These are phyloP conservation scores for Neurospora discreta DNA, from an alignment of 495 filamentous ascomycete species.

Conservation along the genomic window DNA sequence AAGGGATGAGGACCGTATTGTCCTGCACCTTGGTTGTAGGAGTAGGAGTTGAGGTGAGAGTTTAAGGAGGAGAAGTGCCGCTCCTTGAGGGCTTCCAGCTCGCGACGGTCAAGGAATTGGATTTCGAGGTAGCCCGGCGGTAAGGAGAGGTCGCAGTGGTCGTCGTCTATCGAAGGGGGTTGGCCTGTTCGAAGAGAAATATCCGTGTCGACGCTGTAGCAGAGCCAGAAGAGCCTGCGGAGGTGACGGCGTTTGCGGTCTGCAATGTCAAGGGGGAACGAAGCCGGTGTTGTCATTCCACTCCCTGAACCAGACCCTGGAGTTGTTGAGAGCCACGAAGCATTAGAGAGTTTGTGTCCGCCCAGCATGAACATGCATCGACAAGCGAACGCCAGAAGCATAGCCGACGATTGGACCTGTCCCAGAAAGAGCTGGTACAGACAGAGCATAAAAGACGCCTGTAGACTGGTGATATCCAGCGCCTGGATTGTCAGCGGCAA, in stretches of 20 bases:
- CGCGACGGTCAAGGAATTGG: slow-evolving; percentile 7
- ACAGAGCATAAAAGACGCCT: slow-evolving; percentile 33
- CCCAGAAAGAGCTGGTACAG: slow-evolving; percentile 35
- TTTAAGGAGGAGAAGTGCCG: not conserved
- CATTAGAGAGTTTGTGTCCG: slow-evolving; percentile 23
- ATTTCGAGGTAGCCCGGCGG: slow-evolving; percentile 33
- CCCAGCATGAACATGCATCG: slow-evolving; percentile 39
- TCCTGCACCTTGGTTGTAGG: not conserved
- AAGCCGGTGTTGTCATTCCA: not conserved
- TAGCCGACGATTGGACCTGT: slow-evolving; percentile 33
- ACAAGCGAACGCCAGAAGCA: slow-evolving; percentile 30
- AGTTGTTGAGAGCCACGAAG: not conserved
- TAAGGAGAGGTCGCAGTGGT: slow-evolving; percentile 43
- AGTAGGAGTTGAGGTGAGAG: not conserved
- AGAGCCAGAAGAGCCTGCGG: slow-evolving; percentile 43
- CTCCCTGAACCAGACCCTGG: not conserved
- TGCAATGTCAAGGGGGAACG: not conserved
- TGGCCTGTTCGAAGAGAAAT: slow-evolving; percentile 39
- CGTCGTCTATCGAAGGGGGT: slow-evolving; percentile 39
- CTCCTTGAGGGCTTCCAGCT: not conserved
- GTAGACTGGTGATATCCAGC: slow-evolving; percentile 27
- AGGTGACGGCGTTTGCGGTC: slow-evolving; percentile 18
- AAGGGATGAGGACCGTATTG: not conserved
- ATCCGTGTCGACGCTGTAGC: slow-evolving; percentile 42
- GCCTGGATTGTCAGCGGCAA: slow-evolving; percentile 33